phyloP scores from a whole-genome alignment of 1,284 basidiomycete genomes.

The Cystobasidium sp. region DNA sequence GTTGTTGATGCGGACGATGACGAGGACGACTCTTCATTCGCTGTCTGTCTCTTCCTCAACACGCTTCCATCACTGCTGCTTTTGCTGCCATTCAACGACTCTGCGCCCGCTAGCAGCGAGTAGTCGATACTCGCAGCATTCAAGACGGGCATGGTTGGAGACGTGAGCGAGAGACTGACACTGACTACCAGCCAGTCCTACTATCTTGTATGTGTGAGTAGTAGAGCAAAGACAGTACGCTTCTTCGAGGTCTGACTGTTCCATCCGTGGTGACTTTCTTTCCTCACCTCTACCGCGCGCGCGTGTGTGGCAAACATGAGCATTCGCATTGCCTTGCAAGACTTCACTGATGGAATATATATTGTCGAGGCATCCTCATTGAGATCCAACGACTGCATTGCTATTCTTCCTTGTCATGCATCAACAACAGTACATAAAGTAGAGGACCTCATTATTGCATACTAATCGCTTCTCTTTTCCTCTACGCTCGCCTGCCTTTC shows the following conservation, averaged over 20 bases:
- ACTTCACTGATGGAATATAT: no score
- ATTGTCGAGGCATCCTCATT: no score
- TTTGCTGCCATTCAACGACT: conserved; percentile 12
- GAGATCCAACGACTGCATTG: no score
- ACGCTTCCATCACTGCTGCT: not conserved
- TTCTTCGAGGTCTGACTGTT: no score
- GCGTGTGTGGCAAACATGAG: no score
- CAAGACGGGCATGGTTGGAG: conserved; percentile 24
- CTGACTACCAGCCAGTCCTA: not conserved
- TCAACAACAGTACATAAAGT: no score
- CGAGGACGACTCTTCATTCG: not conserved
- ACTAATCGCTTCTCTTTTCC: no score
- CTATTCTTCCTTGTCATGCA: no score
- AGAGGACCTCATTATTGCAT: no score
- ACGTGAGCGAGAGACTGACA: not conserved
- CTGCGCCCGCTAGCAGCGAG: conserved; percentile 43
- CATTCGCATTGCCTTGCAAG: no score
- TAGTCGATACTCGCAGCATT: conserved; percentile 38
- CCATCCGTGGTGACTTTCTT: not conserved
- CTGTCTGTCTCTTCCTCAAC: conserved; percentile 6
- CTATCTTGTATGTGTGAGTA: not conserved
- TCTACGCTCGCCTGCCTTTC: conserved; percentile 1
- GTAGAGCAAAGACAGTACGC: no score
- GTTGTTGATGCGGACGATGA: conserved; percentile 18
- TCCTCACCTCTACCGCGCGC: no score